Evolutionary conservation across 164 flowering plant genomes (phyloP).

Genomic region (Cinnamomum chago): DNA sequence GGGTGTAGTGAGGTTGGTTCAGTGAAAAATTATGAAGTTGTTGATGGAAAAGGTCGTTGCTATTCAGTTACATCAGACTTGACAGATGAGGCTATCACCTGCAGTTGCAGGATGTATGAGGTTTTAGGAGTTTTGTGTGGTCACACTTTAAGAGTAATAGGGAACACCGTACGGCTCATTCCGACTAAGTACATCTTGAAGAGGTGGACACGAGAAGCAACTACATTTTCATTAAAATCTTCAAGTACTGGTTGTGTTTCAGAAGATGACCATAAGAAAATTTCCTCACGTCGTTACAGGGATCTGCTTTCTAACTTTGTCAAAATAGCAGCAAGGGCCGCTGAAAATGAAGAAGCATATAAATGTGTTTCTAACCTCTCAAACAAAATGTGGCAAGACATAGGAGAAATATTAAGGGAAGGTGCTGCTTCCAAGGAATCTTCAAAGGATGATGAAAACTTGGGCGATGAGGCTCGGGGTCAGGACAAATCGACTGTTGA

Average conservation of each 20-base stretch:
- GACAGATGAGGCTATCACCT: neutral
- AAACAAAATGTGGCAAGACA: neutral
- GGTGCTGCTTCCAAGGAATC: neutral
- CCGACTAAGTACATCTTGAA: slow-evolving; percentile 6
- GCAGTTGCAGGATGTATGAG: slow-evolving; percentile 8
- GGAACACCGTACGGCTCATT: neutral
- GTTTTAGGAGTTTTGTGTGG: slow-evolving; percentile 5
- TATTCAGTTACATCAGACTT: neutral
- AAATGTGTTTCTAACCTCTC: neutral
- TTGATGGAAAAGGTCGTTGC: neutral
- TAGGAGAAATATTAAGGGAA: neutral
- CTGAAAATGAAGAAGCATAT: neutral
- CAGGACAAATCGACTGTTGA: neutral
- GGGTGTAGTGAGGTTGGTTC: neutral
- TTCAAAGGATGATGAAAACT: neutral
- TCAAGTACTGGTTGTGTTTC: neutral
- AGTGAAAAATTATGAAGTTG: neutral
- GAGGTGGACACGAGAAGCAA: slow-evolving; percentile 8
- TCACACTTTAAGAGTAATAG: neutral
- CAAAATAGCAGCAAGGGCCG: neutral
- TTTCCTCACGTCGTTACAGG: neutral
- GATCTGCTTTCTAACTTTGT: neutral
- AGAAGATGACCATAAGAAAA: neutral
- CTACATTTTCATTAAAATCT: neutral
- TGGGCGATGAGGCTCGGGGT: neutral